Base-by-base conservation (phyloP, 2,329 filamentous ascomycete species). In the Tothia fuscella region DNA sequence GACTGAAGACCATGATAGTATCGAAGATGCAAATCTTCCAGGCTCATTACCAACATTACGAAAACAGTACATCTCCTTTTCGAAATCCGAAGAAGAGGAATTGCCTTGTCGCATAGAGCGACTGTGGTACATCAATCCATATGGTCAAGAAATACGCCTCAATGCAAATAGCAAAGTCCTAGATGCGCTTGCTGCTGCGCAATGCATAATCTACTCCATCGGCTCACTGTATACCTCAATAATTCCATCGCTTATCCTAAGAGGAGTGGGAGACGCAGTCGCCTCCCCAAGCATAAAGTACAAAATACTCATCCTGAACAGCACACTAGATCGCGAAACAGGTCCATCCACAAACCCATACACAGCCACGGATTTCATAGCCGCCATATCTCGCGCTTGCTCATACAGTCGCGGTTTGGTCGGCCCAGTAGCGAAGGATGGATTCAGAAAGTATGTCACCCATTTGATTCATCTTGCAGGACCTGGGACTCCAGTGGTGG, bases 121-220 rank as follows among this genome's bases (percentile, higher is more conserved):
- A 2, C 71, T 96, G 24, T 96, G 87, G 86, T 96, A 96, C 65
- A 96, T 96, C 64, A 96, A 95, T 55, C 89, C 89, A 0, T 96
- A 95, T 58, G 89, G 89, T n/a, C 86, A 95, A 56, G 88, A 95
- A 60, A 95, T 96, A 50, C 76, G 80, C 14, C 83, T 88, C 0
- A 73, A 79, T 0, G 82, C 86, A 2, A 96, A 94, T 53, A 79
- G 86, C 0, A 78, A 85, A 38, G 85, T 89, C 0, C 52, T 93
- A 0, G 71, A 76, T 6, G 76, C 85, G 0, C 59, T 96, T 1
- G 64, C 66, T 13, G 63, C 65, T 2, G 72, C 82, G 0, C 71
- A 76, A 43, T 79, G 77, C 1, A 70, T 95, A 6, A 75, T 96
- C 34, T 96, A 94, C 63, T 88, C 82, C 58, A 93, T 96, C 45